Evolutionary conservation across 495 filamentous ascomycete genomes (phyloP), one percentile per base, ranked within the genome.

Genomic region (Bombardia bombarda): DNA sequence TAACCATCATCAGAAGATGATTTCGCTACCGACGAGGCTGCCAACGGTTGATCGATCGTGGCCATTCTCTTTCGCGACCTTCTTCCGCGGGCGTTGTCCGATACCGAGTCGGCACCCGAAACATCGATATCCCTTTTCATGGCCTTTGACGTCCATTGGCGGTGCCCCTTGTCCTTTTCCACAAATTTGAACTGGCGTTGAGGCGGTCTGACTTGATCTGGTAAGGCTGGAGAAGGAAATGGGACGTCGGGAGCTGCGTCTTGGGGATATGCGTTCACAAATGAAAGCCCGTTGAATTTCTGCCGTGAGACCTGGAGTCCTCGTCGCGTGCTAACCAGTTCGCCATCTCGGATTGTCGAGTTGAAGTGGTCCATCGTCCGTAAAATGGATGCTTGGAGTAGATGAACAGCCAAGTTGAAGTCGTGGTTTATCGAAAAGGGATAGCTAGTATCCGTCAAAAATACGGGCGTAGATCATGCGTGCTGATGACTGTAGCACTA

Each of bases 331-430:
- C 49, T 51, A 42, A 61, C 50, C 9, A 61, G 34, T 24, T 54
- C 48, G 8, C 58, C 55, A 18, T 58, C 52, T 38, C 51, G 51
- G 36, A 61, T 26, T 0, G 58, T 58, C 10, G 52, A 42, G 44
- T 61, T 61, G 48, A 56, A 61, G 40, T 61, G 55, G 17, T 61
- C 55, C 58, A 61, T 61, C 10, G 9, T 39, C 2, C 26, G 9
- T n/a, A n/a, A n/a, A n/a, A n/a, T n/a, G n/a, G n/a, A n/a, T n/a
- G n/a, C n/a, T n/a, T n/a, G n/a, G n/a, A n/a, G n/a, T n/a, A n/a
- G n/a, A n/a, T n/a, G n/a, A n/a, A n/a, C n/a, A n/a, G n/a, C n/a
- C n/a, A n/a, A n/a, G n/a, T n/a, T n/a, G n/a, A n/a, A n/a, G n/a
- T n/a, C n/a, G n/a, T n/a, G n/a, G n/a, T n/a, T n/a, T n/a, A n/a